Base-by-base conservation (phyloP, 208 protist genomes). In the Leishmania mexicana region DNA sequence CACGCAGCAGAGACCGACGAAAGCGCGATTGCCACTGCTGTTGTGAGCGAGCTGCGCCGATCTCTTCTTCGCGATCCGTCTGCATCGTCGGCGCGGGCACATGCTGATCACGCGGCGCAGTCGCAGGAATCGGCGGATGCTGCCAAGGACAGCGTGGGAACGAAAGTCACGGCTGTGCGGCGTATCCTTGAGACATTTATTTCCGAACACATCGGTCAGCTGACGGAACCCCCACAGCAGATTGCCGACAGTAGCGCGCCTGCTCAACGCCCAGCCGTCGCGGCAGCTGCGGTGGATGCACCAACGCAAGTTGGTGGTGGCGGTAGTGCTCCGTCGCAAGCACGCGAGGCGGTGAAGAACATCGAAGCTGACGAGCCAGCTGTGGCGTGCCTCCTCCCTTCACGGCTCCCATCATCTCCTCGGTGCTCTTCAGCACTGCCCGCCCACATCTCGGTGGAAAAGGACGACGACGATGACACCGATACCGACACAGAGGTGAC, bases 131-230 rank as follows among this genome's bases (percentile, higher is more conserved):
- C 70, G 4, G 31, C 11, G 5, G 70, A 47, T 53, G 24, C 28
- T 74, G 38, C 45, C 24, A 51, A 54, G 45, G 73, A 62, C 53
- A 40, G 73, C 35, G 73, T 24, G n/a, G 47, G 35, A 4, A 57
- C n/a, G 71, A 40, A 4, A 45, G 51, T 51, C 51, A 17, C 51
- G 31, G 51, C 15, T 7, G 51, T 51, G 51, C 75, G 75, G 35
- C 75, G 40, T 35, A 51, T 78, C 38, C 75, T 78, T n/a, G 53
- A 78, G 57, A 45, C 24, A 57, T 78, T 49, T 40, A 78, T 68
- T n/a, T 35, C 75, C 19, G 54, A 78, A 11, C 57, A 67, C 75
- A 68, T 19, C 53, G 57, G 11, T 65, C 54, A 65, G 57, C 75
- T 13, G 21, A 51, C 54, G 24, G 28, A 28, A 49, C 47, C 10